Evolutionary conservation across 1,139 yeast species (phyloP), one percentile per base, ranked within the genome.

Genomic region (Zygosaccharomyces pseudobailii): DNA sequence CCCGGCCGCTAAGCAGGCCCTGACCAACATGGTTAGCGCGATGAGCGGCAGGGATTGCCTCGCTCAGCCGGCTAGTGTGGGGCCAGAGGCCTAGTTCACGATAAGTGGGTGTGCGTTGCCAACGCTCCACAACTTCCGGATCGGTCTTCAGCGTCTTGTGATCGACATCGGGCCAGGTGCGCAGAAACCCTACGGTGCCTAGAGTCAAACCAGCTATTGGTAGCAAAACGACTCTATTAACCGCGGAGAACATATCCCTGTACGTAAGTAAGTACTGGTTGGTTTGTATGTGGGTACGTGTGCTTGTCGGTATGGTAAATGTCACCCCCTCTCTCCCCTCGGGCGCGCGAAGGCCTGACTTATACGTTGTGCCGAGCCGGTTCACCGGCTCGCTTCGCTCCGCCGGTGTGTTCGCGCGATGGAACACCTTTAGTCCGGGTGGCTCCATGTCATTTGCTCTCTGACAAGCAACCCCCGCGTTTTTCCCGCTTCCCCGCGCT

Each of bases 1-100:
- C 71, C 5, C 79, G 78, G 0, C 89, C 87, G 57, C 76, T 80
- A 42, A 85, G 67, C 8, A 84, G 64, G 0, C 90, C 90, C 38
- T 80, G 79, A 0, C 82, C 80, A 3, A 84, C 87, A 61, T 82
- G 82, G 59, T 83, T 80, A 3, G 63, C 59, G 39, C 75, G 77
- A 60, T 84, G 89, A 23, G 80, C 82, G 40, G 69, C 71, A 0
- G 92, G 90, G 33, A 84, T 74, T 24, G 72, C 63, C 13, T 61
- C 60, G 40, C 67, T 63, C 46, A 62, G 67, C 13, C 52, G 46
- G 17, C 47, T 30, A 20, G 47, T 30, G 21, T 59, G 61, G 19
- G 52, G 48, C 24, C 21, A 10, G 34, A 10, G 7, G 21, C 32
- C 23, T 25, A 38, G 32, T 17, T 38, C 41, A 6, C 32, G 20